A percentile compares a stretch with the other conserved stretches of the same genome.
Evolutionary conservation across 768 basidiomycete species (phyloP).

Genomic region (Dacryopinax primogenitus): DNA sequence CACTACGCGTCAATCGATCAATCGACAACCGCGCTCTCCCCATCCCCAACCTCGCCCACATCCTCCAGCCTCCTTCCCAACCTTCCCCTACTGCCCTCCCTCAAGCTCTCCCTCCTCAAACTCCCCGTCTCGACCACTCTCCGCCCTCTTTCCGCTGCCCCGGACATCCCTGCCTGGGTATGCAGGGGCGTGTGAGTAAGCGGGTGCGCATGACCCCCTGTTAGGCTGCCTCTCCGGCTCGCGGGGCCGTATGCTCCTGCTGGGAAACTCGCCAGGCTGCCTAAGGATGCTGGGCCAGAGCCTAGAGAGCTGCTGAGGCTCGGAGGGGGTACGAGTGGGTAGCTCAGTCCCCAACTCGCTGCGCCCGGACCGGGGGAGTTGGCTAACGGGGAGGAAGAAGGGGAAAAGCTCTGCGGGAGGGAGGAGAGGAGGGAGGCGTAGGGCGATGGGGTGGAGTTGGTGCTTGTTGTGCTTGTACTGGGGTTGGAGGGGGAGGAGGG

Average conservation of each 20-base stretch:
- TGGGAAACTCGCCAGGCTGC: neutral
- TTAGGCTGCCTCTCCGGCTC: neutral
- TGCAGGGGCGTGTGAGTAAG: neutral
- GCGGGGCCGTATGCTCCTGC: neutral
- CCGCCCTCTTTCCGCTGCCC: neutral
- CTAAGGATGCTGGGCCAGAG: neutral
- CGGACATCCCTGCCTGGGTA: neutral
- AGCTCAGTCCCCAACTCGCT: constrained; percentile 16
- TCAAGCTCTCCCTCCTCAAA: neutral
- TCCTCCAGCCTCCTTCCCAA: neutral
- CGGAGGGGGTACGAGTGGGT: neutral
- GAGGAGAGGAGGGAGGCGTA: constrained; percentile 6
- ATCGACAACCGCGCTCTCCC: too few species aligned
- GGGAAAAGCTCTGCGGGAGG: constrained; percentile 12
- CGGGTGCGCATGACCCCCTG: neutral
- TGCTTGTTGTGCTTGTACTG: neutral
- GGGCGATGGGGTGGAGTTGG: neutral
- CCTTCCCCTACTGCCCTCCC: neutral
- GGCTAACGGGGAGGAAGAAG: neutral
- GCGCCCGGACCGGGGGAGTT: constrained; percentile 10
- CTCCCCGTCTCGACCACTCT: neutral
- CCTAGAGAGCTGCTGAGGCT: neutral
- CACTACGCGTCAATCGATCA: too few species aligned
- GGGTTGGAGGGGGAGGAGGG: neutral
- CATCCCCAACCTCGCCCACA: neutral